Evolutionary conservation across 129 eudicot genomes (phyloP), one percentile per base, ranked within the genome.

Genomic region (Tanacetum coccineum): DNA sequence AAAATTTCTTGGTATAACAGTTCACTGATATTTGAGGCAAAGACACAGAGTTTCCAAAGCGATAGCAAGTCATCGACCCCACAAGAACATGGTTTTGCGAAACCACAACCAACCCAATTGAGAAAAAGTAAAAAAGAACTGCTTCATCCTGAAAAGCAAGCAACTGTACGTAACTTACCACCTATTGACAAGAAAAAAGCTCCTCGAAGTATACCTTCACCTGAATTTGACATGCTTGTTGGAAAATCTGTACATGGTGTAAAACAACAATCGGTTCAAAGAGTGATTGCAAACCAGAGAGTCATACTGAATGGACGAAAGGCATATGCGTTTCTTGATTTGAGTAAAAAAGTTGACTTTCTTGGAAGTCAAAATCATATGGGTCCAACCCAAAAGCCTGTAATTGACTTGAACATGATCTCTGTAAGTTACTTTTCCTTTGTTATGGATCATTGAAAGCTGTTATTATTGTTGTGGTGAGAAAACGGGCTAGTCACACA

Each of bases 391-490:
- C 74, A 70, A 61, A 82, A 85, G 70, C 92, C 85, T 17, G 67
- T 76, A 21, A 83, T 88, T 10, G 89, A 88, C 77, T 66, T 88
- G 70, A 88, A 88, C 85, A 85, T 69, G 77, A 75, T 81, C 50
- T 81, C 75, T 75, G 96, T 88, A 79, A 64, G 76, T 67, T 47
- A 4, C 18, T 10, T 39, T 15, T 7, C 3, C 15, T 15, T 9
- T 0, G 25, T 13, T 26, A 26, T 47, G 3, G 45, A n/a, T 28
- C n/a, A 11, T 70, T 59, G 0, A 36, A 36, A 51, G 30, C 17
- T 25, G 26, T 18, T 9, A 21, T 10, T 3, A 56, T 56, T 20
- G 32, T 21, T 9, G 59, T 8, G 11, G 1, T 53, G 11, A 9
- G 22, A 53, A 14, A 53, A 5, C 3, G 9, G 21, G 59, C 3